Conservation (phyloP, 2,329 filamentous ascomycete genomes). For the Aspergillus novofumigatus region DNA sequence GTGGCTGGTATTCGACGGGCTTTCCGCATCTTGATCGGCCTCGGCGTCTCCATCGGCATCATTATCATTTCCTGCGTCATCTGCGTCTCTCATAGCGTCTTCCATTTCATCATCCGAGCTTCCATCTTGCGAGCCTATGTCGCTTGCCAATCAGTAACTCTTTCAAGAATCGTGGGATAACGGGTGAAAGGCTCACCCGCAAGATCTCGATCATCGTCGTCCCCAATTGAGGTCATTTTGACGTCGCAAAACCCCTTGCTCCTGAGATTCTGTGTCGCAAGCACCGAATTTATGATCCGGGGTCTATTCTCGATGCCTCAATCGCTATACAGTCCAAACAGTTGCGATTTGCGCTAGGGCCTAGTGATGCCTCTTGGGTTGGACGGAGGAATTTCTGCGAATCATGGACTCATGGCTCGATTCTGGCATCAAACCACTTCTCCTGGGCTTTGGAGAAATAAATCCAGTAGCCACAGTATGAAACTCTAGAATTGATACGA, state of each 20-base stretch:
- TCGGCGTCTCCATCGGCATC: slow-evolving; percentile 34
- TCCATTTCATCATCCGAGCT: slow-evolving; percentile 48
- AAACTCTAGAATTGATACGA: neutral
- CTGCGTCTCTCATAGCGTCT: slow-evolving; percentile 42
- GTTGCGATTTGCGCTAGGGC: neutral
- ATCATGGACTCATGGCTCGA: neutral
- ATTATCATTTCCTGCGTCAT: slow-evolving; percentile 37
- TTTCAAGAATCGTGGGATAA: neutral
- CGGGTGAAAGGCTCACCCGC: slow-evolving; percentile 25
- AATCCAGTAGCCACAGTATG: neutral
- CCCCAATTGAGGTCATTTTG: slow-evolving; percentile 31
- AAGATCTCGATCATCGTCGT: slow-evolving; percentile 42
- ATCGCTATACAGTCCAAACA: neutral
- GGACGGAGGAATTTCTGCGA: neutral
- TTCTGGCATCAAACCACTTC: neutral
- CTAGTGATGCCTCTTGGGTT: neutral
- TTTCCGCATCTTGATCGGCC: slow-evolving; percentile 33
- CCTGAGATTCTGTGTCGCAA: neutral
- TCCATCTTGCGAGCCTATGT: slow-evolving; percentile 45
- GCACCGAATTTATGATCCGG: neutral
- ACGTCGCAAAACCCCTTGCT: neutral
- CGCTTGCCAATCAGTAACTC: slow-evolving; percentile 6
- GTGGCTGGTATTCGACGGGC: slow-evolving; percentile 39
- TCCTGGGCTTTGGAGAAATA: neutral
- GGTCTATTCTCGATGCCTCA: neutral